These are phyloP conservation scores for Epithele typhae DNA, from an alignment of 768 basidiomycete species.

Conservation along the genomic window DNA sequence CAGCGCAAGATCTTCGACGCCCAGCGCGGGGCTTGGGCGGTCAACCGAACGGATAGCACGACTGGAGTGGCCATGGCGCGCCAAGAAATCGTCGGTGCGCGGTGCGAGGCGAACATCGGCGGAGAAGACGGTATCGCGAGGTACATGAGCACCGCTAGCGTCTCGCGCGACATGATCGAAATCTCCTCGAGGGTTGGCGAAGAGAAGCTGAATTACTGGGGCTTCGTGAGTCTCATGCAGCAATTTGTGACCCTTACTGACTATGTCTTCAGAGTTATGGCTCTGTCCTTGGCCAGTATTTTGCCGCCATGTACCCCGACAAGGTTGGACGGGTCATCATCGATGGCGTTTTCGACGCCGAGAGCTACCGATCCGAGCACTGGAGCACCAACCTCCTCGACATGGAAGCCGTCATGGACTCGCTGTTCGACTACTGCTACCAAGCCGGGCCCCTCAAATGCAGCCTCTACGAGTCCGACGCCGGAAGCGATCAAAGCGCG, in stretches of 20 bases:
- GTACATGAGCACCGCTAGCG: conserved; percentile 24
- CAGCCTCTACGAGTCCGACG: conserved; percentile 20
- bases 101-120: conserved; percentile 13
- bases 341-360: conserved; percentile 27
- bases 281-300: conserved; percentile 20
- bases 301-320: conserved; percentile 29
- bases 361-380: conserved; percentile 16
- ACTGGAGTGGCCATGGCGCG: conserved; percentile 3
- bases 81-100: conserved; percentile 1
- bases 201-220: conserved; percentile 29
- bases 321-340: conserved; percentile 27
- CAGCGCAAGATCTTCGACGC: conserved; percentile 9
- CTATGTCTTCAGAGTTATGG: conserved; percentile 12
- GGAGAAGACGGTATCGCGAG: conserved; percentile 16
- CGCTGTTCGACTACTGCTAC: conserved; percentile 17
- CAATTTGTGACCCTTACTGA: not conserved
- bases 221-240: conserved; percentile 15
- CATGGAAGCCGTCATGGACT: conserved; percentile 19
- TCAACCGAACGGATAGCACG: conserved; percentile 13
- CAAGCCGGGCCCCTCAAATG: conserved; percentile 22
- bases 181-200: conserved; percentile 25
- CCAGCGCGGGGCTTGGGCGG: conserved; percentile 5
- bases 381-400: conserved; percentile 23
- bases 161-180: conserved; percentile 28
- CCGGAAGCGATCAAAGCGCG: conserved; percentile 16